Conservation (phyloP, 225 moss, liverwort and hornwort genomes). For the Rhytidiadelphus loreus region DNA sequence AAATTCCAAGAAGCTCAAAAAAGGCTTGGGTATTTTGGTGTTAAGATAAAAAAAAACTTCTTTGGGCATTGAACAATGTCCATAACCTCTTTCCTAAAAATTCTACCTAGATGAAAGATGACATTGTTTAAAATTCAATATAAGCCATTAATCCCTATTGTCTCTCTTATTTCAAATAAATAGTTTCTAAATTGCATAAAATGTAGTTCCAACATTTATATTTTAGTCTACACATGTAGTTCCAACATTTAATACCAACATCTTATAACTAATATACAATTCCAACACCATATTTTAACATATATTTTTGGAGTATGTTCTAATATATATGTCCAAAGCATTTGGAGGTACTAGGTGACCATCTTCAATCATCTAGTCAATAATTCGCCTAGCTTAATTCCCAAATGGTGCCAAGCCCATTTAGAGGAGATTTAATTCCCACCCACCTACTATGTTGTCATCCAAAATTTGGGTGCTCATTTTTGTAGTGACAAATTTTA, state of each 20-base stretch:
- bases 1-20: background rate
- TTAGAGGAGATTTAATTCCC: too few relatives aligned
- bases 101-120: background rate
- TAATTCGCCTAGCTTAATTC: too few relatives aligned
- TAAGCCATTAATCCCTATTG: background rate
- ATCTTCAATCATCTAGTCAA: too few relatives aligned
- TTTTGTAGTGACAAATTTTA: fast-evolving
- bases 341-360: too few relatives aligned
- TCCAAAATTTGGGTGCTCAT: background rate
- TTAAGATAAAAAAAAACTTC: background rate
- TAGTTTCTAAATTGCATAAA: background rate
- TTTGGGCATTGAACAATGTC: background rate
- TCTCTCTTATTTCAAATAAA: background rate
- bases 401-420: background rate
- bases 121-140: background rate
- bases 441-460: background rate
- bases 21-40: too few relatives aligned
- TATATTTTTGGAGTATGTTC: background rate
- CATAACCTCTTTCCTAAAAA: background rate
- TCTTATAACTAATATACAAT: background rate
- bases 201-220: background rate
- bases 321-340: too few relatives aligned
- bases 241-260: background rate
- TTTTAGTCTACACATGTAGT: too few relatives aligned
- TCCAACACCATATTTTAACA: background rate